Evolutionary conservation across 441 rosid species (phyloP).

Genomic region (Gossypium aridum): DNA sequence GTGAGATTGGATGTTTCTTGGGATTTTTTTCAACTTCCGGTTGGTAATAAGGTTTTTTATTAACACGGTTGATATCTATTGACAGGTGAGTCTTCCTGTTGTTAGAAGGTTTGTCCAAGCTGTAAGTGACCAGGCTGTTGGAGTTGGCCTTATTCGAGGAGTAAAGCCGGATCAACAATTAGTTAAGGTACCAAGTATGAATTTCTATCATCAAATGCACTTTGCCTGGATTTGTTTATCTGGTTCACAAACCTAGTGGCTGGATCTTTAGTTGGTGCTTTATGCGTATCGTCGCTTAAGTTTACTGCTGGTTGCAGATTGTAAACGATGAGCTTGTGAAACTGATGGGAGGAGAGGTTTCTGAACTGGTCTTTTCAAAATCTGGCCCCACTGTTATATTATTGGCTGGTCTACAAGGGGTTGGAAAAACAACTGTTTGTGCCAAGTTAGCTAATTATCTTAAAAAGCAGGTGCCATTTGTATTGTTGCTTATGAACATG

Average conservation of each 20-base stretch:
- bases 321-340: slow-evolving; percentile 87
- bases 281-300: neutral
- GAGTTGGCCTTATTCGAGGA: slow-evolving; percentile 77
- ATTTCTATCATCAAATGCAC: slow-evolving; percentile 1
- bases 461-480: slow-evolving; percentile 71
- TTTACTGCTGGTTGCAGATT: slow-evolving; percentile 38
- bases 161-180: slow-evolving; percentile 94
- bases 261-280: neutral
- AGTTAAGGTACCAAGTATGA: slow-evolving; percentile 58
- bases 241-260: neutral
- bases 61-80: slow-evolving; percentile 20
- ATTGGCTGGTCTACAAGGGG: slow-evolving; percentile 96
- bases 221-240: neutral
- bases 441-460: slow-evolving; percentile 90
- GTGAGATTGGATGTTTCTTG: slow-evolving; percentile 15
- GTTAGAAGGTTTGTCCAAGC: slow-evolving; percentile 95
- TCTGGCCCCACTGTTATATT: slow-evolving; percentile 79
- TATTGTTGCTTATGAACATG: neutral
- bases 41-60: neutral
- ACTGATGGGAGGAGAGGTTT: slow-evolving; percentile 97
- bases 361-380: slow-evolving; percentile 83
- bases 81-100: slow-evolving; percentile 95
- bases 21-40: neutral
- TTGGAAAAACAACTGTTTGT: slow-evolving; percentile 95
- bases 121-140: slow-evolving; percentile 89